Percentiles rank a stretch among this genome's conserved stretches.
phyloP scores from a whole-genome alignment of 257 asterid species.

The Plantago elongata region DNA sequence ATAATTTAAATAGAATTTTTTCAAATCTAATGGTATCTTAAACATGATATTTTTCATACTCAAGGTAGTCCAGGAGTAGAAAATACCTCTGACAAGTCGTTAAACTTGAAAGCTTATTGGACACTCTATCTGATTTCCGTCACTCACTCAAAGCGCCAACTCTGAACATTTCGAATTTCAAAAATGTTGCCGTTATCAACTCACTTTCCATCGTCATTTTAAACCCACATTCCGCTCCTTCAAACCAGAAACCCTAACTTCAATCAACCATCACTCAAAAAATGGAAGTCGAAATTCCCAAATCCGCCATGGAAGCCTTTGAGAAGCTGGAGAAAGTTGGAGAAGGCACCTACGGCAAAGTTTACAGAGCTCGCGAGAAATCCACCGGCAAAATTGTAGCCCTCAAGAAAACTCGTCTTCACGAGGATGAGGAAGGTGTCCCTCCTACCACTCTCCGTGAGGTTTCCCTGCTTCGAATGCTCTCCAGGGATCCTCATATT shows the following conservation, averaged over 20 bases:
- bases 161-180: too few relatives aligned
- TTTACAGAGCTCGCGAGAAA: conserved; percentile 88
- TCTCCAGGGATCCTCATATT: conserved; percentile 77
- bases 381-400: conserved; percentile 91
- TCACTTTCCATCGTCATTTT: neutral
- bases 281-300: conserved; percentile 35
- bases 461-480: conserved; percentile 85
- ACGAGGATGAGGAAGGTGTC: conserved; percentile 95
- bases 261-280: neutral
- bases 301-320: conserved; percentile 79
- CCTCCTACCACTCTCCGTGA: conserved; percentile 98
- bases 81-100: too few relatives aligned
- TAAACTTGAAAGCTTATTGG: too few relatives aligned
- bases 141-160: too few relatives aligned
- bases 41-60: too few relatives aligned
- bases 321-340: conserved; percentile 97
- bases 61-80: too few relatives aligned
- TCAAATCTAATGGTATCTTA: too few relatives aligned
- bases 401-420: conserved; percentile 88
- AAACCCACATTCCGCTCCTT: neutral
- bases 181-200: too few relatives aligned
- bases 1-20: too few relatives aligned
- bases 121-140: too few relatives aligned
- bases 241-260: neutral
- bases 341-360: conserved; percentile 93